Conservation (phyloP, 352 stramenopile species). For the Phytophthora macrochlamydospora region DNA sequence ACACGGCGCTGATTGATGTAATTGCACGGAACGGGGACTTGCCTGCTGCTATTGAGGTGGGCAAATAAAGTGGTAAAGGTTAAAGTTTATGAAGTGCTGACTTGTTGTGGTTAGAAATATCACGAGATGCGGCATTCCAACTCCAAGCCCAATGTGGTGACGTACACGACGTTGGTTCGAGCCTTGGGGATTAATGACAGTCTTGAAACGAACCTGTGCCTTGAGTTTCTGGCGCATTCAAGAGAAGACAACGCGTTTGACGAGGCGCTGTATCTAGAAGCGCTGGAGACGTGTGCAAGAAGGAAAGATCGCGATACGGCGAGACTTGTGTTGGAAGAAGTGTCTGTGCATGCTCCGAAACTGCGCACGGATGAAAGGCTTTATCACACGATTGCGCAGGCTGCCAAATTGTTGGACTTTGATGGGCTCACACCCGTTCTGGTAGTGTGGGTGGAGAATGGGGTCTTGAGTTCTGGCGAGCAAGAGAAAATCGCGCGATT, state of each 20-base stretch:
- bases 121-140: constrained; percentile 64
- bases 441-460: constrained; percentile 39
- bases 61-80: neutral
- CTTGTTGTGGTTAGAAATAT: constrained; percentile 44
- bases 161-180: constrained; percentile 73
- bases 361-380: constrained; percentile 55
- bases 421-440: constrained; percentile 34
- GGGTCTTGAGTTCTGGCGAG: constrained; percentile 45
- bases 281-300: constrained; percentile 55
- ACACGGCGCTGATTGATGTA: constrained; percentile 83
- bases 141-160: constrained; percentile 77
- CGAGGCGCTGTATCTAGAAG: constrained; percentile 64
- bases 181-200: constrained; percentile 46
- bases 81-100: neutral
- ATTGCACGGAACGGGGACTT: constrained; percentile 58
- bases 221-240: constrained; percentile 55
- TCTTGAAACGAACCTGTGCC: constrained; percentile 39
- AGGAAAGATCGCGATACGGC: constrained; percentile 45
- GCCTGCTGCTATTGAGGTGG: constrained; percentile 50
- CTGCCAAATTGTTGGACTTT: constrained; percentile 38
- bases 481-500: constrained; percentile 21
- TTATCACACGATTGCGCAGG: constrained; percentile 44
- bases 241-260: constrained; percentile 60
- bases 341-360: constrained; percentile 35
- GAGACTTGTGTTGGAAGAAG: constrained; percentile 39